Base-by-base conservation (phyloP, 306 rosid species). In the Comarum palustre region DNA sequence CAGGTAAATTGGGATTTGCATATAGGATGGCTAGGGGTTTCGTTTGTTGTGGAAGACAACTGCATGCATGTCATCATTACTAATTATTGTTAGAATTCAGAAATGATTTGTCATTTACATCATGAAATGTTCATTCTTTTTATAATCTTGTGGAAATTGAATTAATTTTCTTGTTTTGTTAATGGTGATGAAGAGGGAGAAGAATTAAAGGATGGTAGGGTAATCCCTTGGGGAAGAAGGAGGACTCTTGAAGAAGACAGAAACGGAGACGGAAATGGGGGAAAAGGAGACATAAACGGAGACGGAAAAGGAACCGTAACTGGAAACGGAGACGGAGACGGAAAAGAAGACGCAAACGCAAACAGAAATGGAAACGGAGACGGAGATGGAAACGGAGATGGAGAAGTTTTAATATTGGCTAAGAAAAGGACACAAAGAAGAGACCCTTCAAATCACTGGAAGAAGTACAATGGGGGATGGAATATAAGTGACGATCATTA, bases 401-500 rank as follows among this genome's bases (percentile, higher is more conserved):
- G 9, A 41, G 45, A 41, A 41, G 45, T 90, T 68, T 74, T 90
- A 50, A 45, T 85, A 25, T 85, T 93, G 82, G 96, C 98, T 1
- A 57, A 58, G 54, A 50, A 48, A 25, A 82, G 92, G 78, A 87
- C 96, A 25, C 66, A 46, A 61, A 77, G 98, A 59, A 77, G 55
- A 60, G 94, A 90, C 82, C 78, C 89, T 13, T 77, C 82, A 12
- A 55, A 87, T 42, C n/a, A 64, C 45, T 89, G 81, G 19, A 41
- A 76, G 3, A 74, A 22, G 61, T 93, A 93, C 84, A 75, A 38
- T 29, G 92, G 94, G 15, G 98, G 96, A 48, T 93, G 97, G 97
- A 89, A 93, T 77, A 85, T 93, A 77, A 87, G 74, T 72, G 66
- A 85, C 64, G 0, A 0, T 4, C 73, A 85, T 74, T 93, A 93